phyloP scores from a whole-genome alignment of 2,329 filamentous ascomycete genomes.

The Pyrenochaeta sp. region DNA sequence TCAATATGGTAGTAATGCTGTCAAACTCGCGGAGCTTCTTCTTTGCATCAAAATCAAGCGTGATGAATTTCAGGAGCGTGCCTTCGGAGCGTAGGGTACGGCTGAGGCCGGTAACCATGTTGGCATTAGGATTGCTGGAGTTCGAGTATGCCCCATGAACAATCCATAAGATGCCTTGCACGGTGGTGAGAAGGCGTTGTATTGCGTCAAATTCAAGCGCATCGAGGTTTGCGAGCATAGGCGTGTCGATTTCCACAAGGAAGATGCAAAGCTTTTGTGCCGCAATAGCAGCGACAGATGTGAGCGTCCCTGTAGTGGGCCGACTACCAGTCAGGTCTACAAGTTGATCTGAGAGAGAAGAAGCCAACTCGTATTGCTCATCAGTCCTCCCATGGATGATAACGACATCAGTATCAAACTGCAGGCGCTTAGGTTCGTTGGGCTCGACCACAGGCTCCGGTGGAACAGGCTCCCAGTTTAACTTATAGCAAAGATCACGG shows the following conservation, averaged over 20 bases:
- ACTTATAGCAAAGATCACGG: conserved; percentile 41
- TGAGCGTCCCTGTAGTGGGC: conserved; percentile 4
- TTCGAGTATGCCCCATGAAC: conserved; percentile 10
- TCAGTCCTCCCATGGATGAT: conserved; percentile 23
- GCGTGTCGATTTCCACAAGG: conserved; percentile 15
- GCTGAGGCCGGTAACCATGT: conserved; percentile 23
- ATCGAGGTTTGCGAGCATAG: conserved; percentile 11
- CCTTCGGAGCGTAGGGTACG: conserved; percentile 21
- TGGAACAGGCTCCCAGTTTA: conserved; percentile 29
- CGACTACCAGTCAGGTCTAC: conserved; percentile 5
- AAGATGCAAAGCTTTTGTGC: conserved; percentile 28
- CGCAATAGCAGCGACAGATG: neutral
- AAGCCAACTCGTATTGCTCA: conserved; percentile 21
- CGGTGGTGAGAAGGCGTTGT: conserved; percentile 5
- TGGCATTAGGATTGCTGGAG: conserved; percentile 10
- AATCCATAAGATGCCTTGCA: conserved; percentile 17
- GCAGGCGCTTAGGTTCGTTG: neutral
- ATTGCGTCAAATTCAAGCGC: conserved; percentile 7
- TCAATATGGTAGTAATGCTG: neutral
- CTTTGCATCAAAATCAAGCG: conserved; percentile 14
- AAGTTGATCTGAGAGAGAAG: conserved; percentile 19
- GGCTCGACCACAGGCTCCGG: neutral
- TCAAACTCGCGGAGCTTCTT: neutral
- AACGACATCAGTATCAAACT: conserved; percentile 14
- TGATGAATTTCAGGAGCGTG: conserved; percentile 15